A percentile compares a stretch with the other conserved stretches of the same genome.
Evolutionary conservation across 495 filamentous ascomycete species (phyloP).

Genomic region (Xylaria nigripes): DNA sequence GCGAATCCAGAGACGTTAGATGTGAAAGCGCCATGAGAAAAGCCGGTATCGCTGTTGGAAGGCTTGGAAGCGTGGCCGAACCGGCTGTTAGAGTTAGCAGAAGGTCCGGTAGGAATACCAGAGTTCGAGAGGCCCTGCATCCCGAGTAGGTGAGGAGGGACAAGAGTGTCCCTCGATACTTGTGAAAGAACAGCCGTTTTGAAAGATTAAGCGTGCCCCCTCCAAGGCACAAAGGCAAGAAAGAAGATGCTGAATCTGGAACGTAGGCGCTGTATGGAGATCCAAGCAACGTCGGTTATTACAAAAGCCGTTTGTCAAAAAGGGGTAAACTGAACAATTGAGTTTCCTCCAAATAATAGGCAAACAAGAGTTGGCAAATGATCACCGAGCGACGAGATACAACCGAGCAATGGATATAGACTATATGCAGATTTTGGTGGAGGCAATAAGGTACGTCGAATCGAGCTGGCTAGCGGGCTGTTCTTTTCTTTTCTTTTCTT

Average conservation of each 20-base stretch:
- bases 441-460: constrained; percentile 14
- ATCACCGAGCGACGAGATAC: constrained; percentile 23
- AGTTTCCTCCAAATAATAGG: constrained; percentile 19
- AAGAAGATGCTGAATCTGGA: constrained; percentile 23
- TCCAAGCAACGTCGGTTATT: constrained; percentile 22
- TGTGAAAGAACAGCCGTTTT: constrained; percentile 65
- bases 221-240: constrained; percentile 40
- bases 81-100: constrained; percentile 45
- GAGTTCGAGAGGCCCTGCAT: constrained; percentile 74
- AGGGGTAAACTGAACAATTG: constrained; percentile 13
- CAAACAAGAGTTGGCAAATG: constrained; percentile 22
- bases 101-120: constrained; percentile 44
- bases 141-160: constrained; percentile 71
- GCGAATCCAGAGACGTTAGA: constrained; percentile 74
- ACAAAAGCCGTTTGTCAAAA: constrained; percentile 23
- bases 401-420: constrained; percentile 21
- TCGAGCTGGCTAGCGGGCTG: constrained; percentile 14
- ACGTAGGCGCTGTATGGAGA: constrained; percentile 17
- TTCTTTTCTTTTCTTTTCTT: neutral
- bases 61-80: constrained; percentile 64
- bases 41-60: constrained; percentile 73
- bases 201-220: constrained; percentile 49
- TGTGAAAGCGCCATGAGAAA: constrained; percentile 82
- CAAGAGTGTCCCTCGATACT: constrained; percentile 61
- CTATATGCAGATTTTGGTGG: constrained; percentile 18